Base-by-base conservation (phyloP, 805 yeast species). In the Ogataea salicorniae region DNA sequence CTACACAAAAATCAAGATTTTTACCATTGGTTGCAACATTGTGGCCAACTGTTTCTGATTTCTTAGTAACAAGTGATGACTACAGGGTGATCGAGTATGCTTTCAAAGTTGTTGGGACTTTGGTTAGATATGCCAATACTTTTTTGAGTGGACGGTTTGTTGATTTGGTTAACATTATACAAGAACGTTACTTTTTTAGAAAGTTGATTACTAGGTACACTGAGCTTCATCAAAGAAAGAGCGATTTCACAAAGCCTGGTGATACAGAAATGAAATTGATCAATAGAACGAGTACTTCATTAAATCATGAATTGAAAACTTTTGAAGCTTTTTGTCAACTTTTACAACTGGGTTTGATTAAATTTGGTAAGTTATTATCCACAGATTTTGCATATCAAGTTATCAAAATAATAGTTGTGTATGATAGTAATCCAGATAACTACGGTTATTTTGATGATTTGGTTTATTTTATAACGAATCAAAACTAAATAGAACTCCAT, bases 1-100 rank as follows among this genome's bases (percentile, higher is more conserved):
- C 87, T 0, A 72, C 85, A 0, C 70, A 74, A 38, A 58, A 63
- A 15, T 62, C 68, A 11, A 69, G 68, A 43, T 66, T 79, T 37
- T 61, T 76, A 15, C 86, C 87, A 0, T 52, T 72, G 1, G 67
- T 76, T 5, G 79, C 81, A n/a, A 65, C 73, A 2, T 52, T 73
- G 1, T 82, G 87, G 86, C 78, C 80, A 2, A 62, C 71, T 3
- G 59, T 75, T 2, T 50, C 64, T 6, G 54, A 56, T 34, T 52
- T 56, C 23, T 26, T 61, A 6, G 31, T 50, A 3, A 20, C 34
- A 8, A 46, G 52, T 41, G 53, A 56, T 3, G 69, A 69, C 49
- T 41, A 57, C 6, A 64, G 67, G 44, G 48, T 73, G 6, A 57
- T 66, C 5, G 53, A 59, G 0, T 46, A 56, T 6, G 61, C 73